phyloP scores from a whole-genome alignment of 805 yeast genomes.

The Yarrowia phangngaensis region DNA sequence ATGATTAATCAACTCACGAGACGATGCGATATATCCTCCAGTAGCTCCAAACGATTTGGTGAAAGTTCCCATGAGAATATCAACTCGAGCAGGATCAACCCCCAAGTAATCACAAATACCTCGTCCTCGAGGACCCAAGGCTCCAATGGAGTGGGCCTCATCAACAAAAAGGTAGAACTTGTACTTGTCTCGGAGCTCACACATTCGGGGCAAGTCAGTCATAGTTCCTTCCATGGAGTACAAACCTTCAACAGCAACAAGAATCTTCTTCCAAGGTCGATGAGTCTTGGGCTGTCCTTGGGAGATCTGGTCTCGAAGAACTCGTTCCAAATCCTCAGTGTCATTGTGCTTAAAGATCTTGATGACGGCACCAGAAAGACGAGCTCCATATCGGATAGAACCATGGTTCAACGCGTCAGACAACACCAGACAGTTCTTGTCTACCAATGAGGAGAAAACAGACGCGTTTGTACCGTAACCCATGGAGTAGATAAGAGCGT shows the following conservation, averaged over 20 bases:
- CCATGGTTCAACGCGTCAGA: slow-evolving; percentile 95
- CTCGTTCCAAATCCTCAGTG: slow-evolving; percentile 69
- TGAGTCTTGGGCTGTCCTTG: slow-evolving; percentile 94
- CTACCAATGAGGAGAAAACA: slow-evolving; percentile 75
- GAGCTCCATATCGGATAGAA: slow-evolving; percentile 89
- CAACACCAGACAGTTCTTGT: slow-evolving; percentile 82
- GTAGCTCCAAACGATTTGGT: slow-evolving; percentile 98
- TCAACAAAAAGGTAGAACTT: slow-evolving; percentile 88
- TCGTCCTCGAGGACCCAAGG: slow-evolving; percentile 90
- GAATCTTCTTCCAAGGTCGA: slow-evolving; percentile 85
- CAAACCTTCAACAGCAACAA: slow-evolving; percentile 84
- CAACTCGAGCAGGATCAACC: slow-evolving; percentile 70
- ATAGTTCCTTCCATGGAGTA: slow-evolving; percentile 76
- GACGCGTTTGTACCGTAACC: slow-evolving; percentile 96
- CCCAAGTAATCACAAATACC: slow-evolving; percentile 95
- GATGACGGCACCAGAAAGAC: slow-evolving; percentile 88
- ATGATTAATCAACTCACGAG: slow-evolving; percentile 62
- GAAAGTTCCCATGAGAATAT: slow-evolving; percentile 93
- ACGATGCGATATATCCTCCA: slow-evolving; percentile 94
- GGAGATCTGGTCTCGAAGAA: slow-evolving; percentile 77
- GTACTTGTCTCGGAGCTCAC: slow-evolving; percentile 74
- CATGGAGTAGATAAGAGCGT: slow-evolving; percentile 79
- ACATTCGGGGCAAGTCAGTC: slow-evolving; percentile 71
- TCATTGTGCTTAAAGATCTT: slow-evolving; percentile 91
- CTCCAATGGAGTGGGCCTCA: slow-evolving; percentile 98